Evolutionary conservation across 441 rosid species (phyloP), one percentile per base, ranked within the genome.

Genomic region (Eutrema salsugineum): DNA sequence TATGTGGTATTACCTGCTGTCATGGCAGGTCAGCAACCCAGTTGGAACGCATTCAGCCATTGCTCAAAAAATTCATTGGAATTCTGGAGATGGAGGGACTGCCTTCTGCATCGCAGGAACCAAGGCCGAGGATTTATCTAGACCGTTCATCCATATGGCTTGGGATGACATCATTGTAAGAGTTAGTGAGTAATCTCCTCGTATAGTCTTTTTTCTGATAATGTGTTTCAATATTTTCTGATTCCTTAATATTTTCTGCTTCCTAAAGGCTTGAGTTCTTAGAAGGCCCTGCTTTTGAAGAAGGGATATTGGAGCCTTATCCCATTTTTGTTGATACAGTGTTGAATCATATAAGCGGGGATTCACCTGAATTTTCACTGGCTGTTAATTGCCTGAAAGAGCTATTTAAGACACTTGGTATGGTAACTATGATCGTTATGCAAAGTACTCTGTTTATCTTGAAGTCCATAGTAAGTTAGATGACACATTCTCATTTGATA

Each of bases 201-300:
- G 35, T 66, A 46, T 36, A 27, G 22, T 55, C 43, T 57, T 57
- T 24, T 71, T 33, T 24, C 42, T 11, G 54, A 20, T 53, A 15
- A 47, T 78, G 39, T 33, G 62, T 58, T 62, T 64, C 8, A 12
- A 30, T 30, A 44, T 59, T 43, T 63, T 58, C 70, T 86, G 77
- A 83, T 66, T 67, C 53, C 68, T 38, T 33, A 61, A 69, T 43
- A 35, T 40, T 66, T 71, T 63, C 46, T 78, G 66, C 61, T 71
- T 77, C 72, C 47, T 82, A 77, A 89, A 96, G 99, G 91, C 91
- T 96, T 63, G 99, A 89, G 77, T 93, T 88, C 84, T 78, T 96
- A 75, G 99, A 96, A 80, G 93, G 98, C 80, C 89, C 95, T 77
- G 97, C 91, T 71, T 88, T 93, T 76, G 99, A 96, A 90, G 98